phyloP scores from a whole-genome alignment of 176 grass and related monocot species.

The Eragrostis curvula region DNA sequence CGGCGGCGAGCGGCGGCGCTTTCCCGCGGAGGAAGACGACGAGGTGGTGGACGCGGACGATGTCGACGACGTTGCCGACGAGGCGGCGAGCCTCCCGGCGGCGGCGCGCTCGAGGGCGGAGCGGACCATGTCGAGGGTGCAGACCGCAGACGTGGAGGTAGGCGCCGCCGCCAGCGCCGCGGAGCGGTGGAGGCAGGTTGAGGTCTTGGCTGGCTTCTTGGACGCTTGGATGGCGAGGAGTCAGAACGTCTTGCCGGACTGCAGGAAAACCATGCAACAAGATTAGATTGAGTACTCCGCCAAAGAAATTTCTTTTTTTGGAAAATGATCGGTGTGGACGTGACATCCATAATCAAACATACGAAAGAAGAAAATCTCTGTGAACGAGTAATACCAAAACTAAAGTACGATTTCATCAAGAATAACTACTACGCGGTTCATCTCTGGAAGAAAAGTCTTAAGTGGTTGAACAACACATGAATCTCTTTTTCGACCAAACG shows the following conservation, averaged over 20 bases:
- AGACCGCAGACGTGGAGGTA: conserved; percentile 22
- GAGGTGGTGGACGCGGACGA: conserved; percentile 46
- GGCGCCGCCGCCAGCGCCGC: background rate
- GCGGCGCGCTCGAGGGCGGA: conserved; percentile 52
- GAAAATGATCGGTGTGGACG: background rate
- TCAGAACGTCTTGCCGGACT: conserved; percentile 66
- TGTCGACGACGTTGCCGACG: background rate
- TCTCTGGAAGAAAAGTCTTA: background rate
- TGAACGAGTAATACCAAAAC: background rate
- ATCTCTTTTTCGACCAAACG: background rate
- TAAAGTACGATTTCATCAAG: too few relatives aligned
- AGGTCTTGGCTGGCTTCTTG: conserved; percentile 36
- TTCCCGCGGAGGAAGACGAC: conserved; percentile 51
- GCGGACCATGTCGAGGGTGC: conserved; percentile 67
- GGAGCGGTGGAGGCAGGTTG: conserved; percentile 42
- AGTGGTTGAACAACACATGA: background rate
- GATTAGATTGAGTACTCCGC: background rate
- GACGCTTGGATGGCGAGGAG: conserved; percentile 29
- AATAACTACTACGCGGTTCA: too few relatives aligned
- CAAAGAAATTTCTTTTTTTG: background rate
- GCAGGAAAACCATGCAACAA: conserved; percentile 3
- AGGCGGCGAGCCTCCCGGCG: background rate
- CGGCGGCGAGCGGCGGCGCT: conserved; percentile 38
- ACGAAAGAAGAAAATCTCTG: background rate
- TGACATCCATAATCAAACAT: background rate